Evolutionary conservation across 2,329 filamentous ascomycete species (phyloP), one percentile per base, ranked within the genome.

Genomic region (Aspergillus transmontanensis): DNA sequence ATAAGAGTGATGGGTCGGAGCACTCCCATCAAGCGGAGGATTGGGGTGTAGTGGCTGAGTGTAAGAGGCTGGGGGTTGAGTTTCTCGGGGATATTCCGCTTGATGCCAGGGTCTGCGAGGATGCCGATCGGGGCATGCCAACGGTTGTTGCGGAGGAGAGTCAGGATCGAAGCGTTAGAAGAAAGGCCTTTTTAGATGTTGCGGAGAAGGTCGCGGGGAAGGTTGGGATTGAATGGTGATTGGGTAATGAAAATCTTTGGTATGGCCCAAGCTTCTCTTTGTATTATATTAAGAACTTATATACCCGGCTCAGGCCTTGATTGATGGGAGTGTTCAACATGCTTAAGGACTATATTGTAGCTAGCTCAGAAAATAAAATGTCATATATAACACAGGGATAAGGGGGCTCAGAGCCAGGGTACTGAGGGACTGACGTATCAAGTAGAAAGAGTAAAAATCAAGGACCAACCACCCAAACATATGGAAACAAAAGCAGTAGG

Each of bases 21-120:
- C 60, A 66, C 21, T 63, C 69, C 19, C 69, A 73, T 57, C 64
- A 68, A 45, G 60, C 59, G 2, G 84, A 84, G 0, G 83, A 84
- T 43, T 85, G 87, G 62, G 86, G 87, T 19, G 91, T 94, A 1
- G 79, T 83, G 43, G 83, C 82, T 32, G 86, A 94, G 69, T 97
- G 94, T 72, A 77, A 82, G 39, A 88, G 92, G 62, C 84, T 94
- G 50, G 85, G 86, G 0, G 87, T 98, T 58, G 85, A 90, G n/a
- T 87, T 97, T 67, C 80, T 99, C 3, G 94, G 92, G 1, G 91
- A 97, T 75, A 90, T 99, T 46, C 94, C 94, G 6, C 83, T 99
- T 56, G 92, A 98, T 76, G 88, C 91, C 4, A 87, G 84, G 57
- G 96, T 98, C 26, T 96, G 93, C 63, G 90, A 92, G 61, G 92